These are phyloP conservation scores for Citrus inodora DNA, from an alignment of 345 rosid genomes.

Conservation along the genomic window DNA sequence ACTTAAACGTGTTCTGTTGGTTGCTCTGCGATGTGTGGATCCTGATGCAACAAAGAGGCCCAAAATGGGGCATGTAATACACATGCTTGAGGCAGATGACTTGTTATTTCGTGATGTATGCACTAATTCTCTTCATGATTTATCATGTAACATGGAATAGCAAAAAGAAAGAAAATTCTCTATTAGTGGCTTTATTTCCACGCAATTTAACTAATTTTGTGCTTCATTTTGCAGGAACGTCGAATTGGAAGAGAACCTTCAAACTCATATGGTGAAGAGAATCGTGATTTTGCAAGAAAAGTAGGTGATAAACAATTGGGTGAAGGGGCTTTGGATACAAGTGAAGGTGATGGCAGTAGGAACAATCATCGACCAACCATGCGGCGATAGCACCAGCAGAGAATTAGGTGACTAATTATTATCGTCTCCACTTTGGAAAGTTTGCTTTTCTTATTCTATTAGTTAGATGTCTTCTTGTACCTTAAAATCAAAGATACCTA, in stretches of 20 bases:
- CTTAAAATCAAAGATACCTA: slow-evolving; percentile 25
- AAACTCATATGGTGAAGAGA: slow-evolving; percentile 24
- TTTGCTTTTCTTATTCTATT: background rate
- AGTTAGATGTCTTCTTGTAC: slow-evolving; percentile 21
- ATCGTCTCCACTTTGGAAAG: slow-evolving; percentile 6
- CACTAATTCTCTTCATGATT: slow-evolving; percentile 5
- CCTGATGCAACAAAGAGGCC: slow-evolving; percentile 96
- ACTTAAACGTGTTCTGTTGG: slow-evolving; percentile 74
- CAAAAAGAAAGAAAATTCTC: background rate
- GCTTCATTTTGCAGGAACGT: slow-evolving; percentile 36
- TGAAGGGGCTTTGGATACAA: slow-evolving; percentile 43
- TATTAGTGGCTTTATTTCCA: background rate
- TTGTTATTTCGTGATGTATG: slow-evolving; percentile 74
- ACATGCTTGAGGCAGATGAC: slow-evolving; percentile 99
- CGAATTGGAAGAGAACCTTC: slow-evolving; percentile 40
- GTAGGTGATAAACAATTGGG: slow-evolving; percentile 23
- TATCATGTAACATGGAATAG: background rate
- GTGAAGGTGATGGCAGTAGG: slow-evolving; percentile 41
- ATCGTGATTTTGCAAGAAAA: slow-evolving; percentile 13
- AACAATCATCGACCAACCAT: slow-evolving; percentile 35
- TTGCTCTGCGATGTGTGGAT: slow-evolving; percentile 90
- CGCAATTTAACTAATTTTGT: background rate
- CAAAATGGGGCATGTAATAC: slow-evolving; percentile 93
- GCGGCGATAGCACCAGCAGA: slow-evolving; percentile 36
- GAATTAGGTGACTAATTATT: slow-evolving; percentile 39